Evolutionary conservation across 495 filamentous ascomycete species (phyloP).

Genomic region (Amphirosellinia nigrospora): DNA sequence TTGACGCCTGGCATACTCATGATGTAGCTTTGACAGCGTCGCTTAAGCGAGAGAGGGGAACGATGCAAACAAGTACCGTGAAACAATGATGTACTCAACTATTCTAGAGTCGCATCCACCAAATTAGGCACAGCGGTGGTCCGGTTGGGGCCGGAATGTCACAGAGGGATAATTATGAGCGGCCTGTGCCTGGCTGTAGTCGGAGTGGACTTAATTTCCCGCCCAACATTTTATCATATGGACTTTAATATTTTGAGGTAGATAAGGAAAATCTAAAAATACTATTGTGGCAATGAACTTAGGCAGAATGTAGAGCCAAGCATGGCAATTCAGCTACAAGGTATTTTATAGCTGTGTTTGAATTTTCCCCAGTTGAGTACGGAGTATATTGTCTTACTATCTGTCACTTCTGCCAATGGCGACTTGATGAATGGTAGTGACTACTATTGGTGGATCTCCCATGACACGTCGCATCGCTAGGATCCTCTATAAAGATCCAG

Average conservation of each 20-base stretch:
- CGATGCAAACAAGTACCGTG: not conserved
- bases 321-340: not conserved
- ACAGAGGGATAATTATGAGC: not conserved
- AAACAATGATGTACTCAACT: not conserved
- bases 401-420: not conserved
- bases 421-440: not conserved
- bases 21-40: slow-evolving; percentile 13
- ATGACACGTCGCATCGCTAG: not conserved
- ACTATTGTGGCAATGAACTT: not conserved
- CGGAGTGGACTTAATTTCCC: not conserved
- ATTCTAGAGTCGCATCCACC: slow-evolving; percentile 11
- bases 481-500: not conserved
- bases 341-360: not conserved
- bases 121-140: not conserved
- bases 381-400: not conserved
- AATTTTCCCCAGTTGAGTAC: not conserved
- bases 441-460: not conserved
- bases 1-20: not conserved
- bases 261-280: not conserved
- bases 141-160: not conserved
- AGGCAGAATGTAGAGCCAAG: not conserved
- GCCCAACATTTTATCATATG: not conserved
- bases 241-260: not conserved
- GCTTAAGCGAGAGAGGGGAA: slow-evolving; percentile 2
- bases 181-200: not conserved